Evolutionary conservation across 768 basidiomycete species (phyloP).

Genomic region (Naganishia friedmannii): DNA sequence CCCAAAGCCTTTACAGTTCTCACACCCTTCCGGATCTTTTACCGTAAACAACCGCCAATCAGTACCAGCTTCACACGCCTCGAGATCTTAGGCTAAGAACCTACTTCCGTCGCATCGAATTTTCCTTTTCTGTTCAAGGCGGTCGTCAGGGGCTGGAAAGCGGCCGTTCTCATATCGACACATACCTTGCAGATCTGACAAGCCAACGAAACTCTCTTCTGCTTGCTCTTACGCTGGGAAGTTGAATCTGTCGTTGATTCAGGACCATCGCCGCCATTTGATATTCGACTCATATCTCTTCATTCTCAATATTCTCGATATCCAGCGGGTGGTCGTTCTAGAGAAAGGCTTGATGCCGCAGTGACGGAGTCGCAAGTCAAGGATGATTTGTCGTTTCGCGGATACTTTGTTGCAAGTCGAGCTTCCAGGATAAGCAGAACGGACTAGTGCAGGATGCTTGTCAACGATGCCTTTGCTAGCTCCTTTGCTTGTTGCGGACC

Average conservation of each 20-base stretch:
- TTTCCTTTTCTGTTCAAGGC: constrained; percentile 2
- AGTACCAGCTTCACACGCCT: not conserved
- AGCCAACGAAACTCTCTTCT: constrained; percentile 18
- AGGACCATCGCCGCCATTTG: constrained; percentile 7
- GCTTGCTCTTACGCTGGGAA: not conserved
- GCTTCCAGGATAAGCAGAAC: too few relatives aligned
- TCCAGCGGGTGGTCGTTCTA: not conserved
- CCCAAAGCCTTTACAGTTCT: not conserved
- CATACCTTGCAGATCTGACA: constrained; percentile 23
- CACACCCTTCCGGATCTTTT: constrained; percentile 15
- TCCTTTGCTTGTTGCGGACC: too few relatives aligned
- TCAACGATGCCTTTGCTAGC: too few relatives aligned
- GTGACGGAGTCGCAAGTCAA: not conserved
- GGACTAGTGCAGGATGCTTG: too few relatives aligned
- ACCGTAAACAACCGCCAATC: not conserved
- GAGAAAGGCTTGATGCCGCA: not conserved
- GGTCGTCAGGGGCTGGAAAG: not conserved
- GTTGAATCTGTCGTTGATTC: not conserved
- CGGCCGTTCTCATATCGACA: not conserved
- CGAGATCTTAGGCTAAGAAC: not conserved
- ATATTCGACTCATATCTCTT: constrained; percentile 2
- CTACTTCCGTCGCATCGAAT: constrained; percentile 26
- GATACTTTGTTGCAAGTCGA: not conserved
- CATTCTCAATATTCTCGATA: constrained; percentile 1
- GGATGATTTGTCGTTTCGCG: not conserved